Conservation (phyloP, 768 basidiomycete species). For the Imleria badia region DNA sequence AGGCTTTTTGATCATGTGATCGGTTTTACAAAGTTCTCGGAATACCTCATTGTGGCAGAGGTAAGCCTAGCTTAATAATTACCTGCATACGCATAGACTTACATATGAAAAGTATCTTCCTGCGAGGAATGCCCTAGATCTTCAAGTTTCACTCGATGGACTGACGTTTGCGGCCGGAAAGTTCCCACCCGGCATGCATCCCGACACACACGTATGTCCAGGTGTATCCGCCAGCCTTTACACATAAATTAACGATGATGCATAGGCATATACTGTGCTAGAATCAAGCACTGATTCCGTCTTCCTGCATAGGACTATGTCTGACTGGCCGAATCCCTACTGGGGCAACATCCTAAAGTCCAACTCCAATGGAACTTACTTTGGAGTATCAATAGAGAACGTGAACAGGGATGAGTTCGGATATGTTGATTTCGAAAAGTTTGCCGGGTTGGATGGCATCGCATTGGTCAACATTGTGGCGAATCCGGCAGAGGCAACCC, state of each 20-base stretch:
- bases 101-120: constrained; percentile 45
- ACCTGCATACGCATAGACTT: constrained; percentile 21
- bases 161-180: constrained; percentile 77
- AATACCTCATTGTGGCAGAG: constrained; percentile 95
- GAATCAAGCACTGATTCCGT: constrained; percentile 93
- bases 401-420: constrained; percentile 89
- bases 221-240: background rate
- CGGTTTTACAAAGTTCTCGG: constrained; percentile 95
- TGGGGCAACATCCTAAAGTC: constrained; percentile 96
- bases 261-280: constrained; percentile 86
- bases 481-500: constrained; percentile 71
- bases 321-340: constrained; percentile 64
- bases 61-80: constrained; percentile 42
- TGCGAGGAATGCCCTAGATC: constrained; percentile 58
- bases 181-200: constrained; percentile 90
- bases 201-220: constrained; percentile 80
- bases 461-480: constrained; percentile 89
- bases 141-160: constrained; percentile 94
- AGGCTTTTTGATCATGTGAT: constrained; percentile 86
- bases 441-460: constrained; percentile 93
- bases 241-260: background rate
- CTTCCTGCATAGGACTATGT: constrained; percentile 96
- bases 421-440: constrained; percentile 97
- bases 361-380: constrained; percentile 98
- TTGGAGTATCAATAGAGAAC: constrained; percentile 78